Percentiles rank a stretch among this genome's conserved stretches.
phyloP scores from a whole-genome alignment of 208 protist species.

The Leishmania mexicana region DNA sequence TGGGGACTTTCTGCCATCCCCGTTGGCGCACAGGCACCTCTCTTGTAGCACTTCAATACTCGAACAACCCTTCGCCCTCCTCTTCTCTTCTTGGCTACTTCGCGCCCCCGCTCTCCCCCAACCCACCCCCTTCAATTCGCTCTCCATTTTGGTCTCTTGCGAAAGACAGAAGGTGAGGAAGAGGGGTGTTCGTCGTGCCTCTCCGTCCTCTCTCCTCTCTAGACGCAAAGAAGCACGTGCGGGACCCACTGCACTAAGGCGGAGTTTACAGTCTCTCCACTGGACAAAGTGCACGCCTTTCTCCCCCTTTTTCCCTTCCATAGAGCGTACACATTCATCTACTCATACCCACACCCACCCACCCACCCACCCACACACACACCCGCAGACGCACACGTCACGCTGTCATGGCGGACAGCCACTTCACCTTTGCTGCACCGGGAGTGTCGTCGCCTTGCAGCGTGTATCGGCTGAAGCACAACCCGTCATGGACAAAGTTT shows the following conservation, averaged over 20 bases:
- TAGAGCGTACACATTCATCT: not conserved
- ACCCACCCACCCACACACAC: not conserved
- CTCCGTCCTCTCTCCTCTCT: not conserved
- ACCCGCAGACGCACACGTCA: too few species aligned
- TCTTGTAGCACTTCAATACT: not conserved
- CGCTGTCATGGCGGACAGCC: not conserved
- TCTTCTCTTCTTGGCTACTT: not conserved
- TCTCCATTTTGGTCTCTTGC: not conserved
- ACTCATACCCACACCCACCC: not conserved
- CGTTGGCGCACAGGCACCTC: not conserved
- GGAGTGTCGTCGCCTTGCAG: constrained; percentile 1
- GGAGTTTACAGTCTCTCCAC: not conserved
- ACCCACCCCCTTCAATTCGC: not conserved
- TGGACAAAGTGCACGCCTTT: not conserved
- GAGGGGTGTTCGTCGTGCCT: not conserved
- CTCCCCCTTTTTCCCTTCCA: not conserved
- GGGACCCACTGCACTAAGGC: too few species aligned
- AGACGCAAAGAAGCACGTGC: not conserved
- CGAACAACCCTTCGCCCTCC: not conserved
- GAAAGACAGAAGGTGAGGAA: not conserved
- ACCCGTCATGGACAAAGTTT: constrained; percentile 31
- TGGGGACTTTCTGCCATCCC: not conserved
- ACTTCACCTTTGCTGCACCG: not conserved
- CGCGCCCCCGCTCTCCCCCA: too few species aligned
- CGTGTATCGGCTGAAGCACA: constrained; percentile 34